A percentile compares a stretch with the other conserved stretches of the same genome.
phyloP scores from a whole-genome alignment of 2,329 filamentous ascomycete genomes.

The Decorospora gaudefroyi region DNA sequence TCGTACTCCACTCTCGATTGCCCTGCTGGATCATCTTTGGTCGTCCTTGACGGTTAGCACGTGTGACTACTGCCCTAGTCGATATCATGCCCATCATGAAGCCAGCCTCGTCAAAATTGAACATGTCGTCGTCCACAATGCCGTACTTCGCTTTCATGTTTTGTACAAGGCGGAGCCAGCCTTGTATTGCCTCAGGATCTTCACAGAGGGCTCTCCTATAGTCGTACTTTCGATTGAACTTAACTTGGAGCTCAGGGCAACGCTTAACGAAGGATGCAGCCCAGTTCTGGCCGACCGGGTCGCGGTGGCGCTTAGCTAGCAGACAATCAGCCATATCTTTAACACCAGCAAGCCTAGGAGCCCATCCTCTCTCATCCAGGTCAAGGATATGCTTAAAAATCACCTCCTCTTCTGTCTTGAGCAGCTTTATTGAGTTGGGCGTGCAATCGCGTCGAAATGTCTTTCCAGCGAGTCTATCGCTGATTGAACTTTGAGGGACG shows the following conservation, averaged over 20 bases:
- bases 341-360: conserved; percentile 3
- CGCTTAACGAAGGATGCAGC: conserved; percentile 20
- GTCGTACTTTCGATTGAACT: conserved; percentile 17
- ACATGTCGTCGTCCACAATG: conserved; percentile 18
- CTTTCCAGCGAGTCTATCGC: neutral
- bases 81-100: conserved; percentile 1
- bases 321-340: conserved; percentile 8
- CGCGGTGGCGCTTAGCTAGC: conserved; percentile 8
- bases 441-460: conserved; percentile 17
- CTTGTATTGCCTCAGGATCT: conserved; percentile 12
- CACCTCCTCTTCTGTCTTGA: conserved; percentile 22
- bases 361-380: neutral
- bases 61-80: neutral
- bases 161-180: conserved; percentile 4
- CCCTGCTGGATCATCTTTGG: neutral
- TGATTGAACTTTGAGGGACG: neutral
- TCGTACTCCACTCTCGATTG: neutral
- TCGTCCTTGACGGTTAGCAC: neutral
- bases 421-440: conserved; percentile 19
- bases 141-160: conserved; percentile 11
- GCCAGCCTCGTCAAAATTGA: neutral
- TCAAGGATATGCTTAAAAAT: conserved; percentile 19
- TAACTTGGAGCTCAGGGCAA: conserved; percentile 13
- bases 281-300: conserved; percentile 20
- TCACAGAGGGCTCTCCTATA: conserved; percentile 14